Evolutionary conservation across 2,329 filamentous ascomycete species (phyloP), one percentile per base, ranked within the genome.

Genomic region (Cladosporium velox): DNA sequence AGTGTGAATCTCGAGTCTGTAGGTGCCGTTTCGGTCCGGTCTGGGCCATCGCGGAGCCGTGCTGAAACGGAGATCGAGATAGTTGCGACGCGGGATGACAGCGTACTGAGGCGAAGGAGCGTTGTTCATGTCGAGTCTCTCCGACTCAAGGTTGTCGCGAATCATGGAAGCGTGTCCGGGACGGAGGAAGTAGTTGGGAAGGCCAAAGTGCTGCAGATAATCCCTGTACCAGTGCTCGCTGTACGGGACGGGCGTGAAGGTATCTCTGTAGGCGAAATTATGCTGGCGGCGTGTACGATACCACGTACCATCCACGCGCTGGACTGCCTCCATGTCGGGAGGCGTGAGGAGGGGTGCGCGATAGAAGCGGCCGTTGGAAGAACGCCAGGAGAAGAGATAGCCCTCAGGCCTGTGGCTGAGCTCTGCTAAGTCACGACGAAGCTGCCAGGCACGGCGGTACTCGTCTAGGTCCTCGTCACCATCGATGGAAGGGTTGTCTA

Each of bases 341-440:
- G 61, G 61, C 8, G 61, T 30, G 12, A 64, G 24, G 35, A 64
- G 49, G 18, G 51, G 35, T 5, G 51, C 32, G 6, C 21, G 2
- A 11, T 38, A 26, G 18, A 21, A 2, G 35, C 34, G 49, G n/a
- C 61, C 61, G 5, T 47, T 8, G 14, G 26, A 38, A 1, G 47
- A 51, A 12, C 18, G 18, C 34, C n/a, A 64, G 26, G 18, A 21
- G 51, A 44, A 57, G 8, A 28, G 1, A 28, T 44, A 57, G 32
- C 61, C 61, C 34, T 64, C 61, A 7, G 61, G 61, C 7, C 26
- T 24, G n/a, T 4, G 34, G 15, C 34, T 47, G 14, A 64, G 28
- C 10, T 64, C 61, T 1, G 61, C 61, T 4, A 64, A 15, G 38
- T 64, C 51, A 15, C 61, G 61, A 10, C 61, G 61, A 14, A 47